Base-by-base conservation (phyloP, 164 flowering plant species). In the Berberis thunbergii region DNA sequence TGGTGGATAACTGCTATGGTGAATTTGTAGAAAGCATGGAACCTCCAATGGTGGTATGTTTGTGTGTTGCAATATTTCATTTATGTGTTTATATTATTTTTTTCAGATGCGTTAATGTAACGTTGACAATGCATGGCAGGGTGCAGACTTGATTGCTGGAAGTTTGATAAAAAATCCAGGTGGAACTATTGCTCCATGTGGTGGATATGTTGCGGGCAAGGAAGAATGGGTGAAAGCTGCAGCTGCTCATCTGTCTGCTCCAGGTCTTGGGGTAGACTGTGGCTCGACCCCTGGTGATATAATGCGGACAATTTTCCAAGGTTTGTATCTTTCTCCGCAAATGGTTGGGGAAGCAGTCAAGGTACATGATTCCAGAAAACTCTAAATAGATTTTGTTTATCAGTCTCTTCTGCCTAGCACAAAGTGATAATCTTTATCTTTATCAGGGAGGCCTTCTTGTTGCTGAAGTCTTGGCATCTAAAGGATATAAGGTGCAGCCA, bases 1-100 rank as follows among this genome's bases (percentile, higher is more conserved):
- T 91, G 96, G 96, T 91, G 73, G 97, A 91, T 75, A 88, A 88
- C 67, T 91, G 97, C 80, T 91, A 91, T 72, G 97, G 97, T 59
- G 96, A 91, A 84, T 91, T 91, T 74, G 87, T 79, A 63, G 91
- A 91, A 74, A 75, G 54, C 64, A 80, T 81, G 69, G 93, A 91
- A 79, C 97, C 97, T 74, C 87, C 96, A 13, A 78, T 83, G 85
- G 96, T 88, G 91, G 96, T 91, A 78, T 26, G 26, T 26, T 26
- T 26, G 26, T 41, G 85, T 73, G 41, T 63, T 9, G 11, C 6
- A 45, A 53, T 49, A 63, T 45, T 67, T 61, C 64, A 26, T 26
- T 26, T 26, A 26, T 26, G 26, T 26, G 26, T 45, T 26, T 64
- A 54, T 44, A 44, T 63, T 43, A 43, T 39, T 41, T 60, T 49